Percentiles rank a stretch among this genome's conserved stretches.
Conservation (phyloP, 176 grass and related monocot genomes). For the Cenchrus americanus region DNA sequence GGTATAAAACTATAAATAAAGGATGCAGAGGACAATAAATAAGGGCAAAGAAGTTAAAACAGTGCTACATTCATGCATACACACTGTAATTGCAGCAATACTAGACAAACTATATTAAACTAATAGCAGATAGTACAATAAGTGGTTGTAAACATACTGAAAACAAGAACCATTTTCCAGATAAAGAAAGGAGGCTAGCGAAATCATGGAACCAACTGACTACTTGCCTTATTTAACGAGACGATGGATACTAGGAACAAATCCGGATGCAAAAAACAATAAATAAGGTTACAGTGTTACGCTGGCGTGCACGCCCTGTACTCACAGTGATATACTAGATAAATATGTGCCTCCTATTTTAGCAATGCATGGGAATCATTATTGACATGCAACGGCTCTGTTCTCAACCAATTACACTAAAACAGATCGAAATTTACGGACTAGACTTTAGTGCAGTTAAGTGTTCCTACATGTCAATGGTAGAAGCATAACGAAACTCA, state of each 20-base stretch:
- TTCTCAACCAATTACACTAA: background rate
- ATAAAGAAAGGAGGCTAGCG: background rate
- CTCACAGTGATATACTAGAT: background rate
- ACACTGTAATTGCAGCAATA: background rate
- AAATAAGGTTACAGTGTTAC: background rate
- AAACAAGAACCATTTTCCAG: constrained; percentile 6
- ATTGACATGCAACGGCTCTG: constrained; percentile 3
- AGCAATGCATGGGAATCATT: constrained; percentile 6
- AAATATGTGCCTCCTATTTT: background rate
- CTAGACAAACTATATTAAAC: background rate
- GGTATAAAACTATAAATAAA: background rate
- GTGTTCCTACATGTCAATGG: background rate
- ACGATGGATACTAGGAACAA: background rate
- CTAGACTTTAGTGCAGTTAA: constrained; percentile 14
- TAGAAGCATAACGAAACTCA: constrained; percentile 10
- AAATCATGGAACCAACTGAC: background rate
- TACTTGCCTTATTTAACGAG: background rate
- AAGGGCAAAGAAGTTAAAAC: background rate
- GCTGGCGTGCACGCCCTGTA: background rate
- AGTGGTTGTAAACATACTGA: background rate
- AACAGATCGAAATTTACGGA: background rate
- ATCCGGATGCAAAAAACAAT: background rate
- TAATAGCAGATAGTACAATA: background rate
- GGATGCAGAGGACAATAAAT: background rate
- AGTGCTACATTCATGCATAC: background rate